A percentile compares a stretch with the other conserved stretches of the same genome.
These are phyloP conservation scores for Cutaneotrichosporon spelunceum DNA, from an alignment of 1,284 basidiomycete genomes.

Conservation along the genomic window DNA sequence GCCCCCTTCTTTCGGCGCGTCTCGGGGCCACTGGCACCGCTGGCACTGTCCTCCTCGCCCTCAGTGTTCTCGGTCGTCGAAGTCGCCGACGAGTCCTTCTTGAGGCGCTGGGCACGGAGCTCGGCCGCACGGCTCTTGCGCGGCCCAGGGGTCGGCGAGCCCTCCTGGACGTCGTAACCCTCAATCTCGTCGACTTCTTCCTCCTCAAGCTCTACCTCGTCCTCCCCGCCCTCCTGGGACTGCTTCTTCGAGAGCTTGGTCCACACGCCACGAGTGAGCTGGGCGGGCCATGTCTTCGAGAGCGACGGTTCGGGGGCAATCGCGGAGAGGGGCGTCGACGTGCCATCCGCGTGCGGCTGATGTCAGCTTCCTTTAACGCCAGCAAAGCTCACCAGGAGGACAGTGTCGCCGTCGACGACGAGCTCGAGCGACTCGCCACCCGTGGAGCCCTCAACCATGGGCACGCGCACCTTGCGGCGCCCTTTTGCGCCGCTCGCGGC, in stretches of 20 bases:
- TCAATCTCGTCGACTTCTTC: conserved; percentile 19
- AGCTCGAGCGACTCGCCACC: conserved; percentile 42
- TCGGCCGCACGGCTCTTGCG: conserved; percentile 21
- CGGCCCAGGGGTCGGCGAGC: conserved; percentile 5
- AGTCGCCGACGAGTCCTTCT: conserved; percentile 1
- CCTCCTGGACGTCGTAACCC: conserved; percentile 10
- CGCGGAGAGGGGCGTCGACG: conserved; percentile 37
- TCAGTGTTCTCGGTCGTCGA: conserved; percentile 1
- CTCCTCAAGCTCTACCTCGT: conserved; percentile 20
- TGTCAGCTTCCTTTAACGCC: conserved; percentile 11
- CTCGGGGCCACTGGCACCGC: conserved; percentile 2
- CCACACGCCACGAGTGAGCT: conserved; percentile 5
- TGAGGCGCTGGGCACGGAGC: conserved; percentile 21
- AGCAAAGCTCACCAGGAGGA: conserved; percentile 43
- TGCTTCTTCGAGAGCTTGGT: conserved; percentile 19
- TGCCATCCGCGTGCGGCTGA: conserved; percentile 47
- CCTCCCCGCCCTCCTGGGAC: conserved; percentile 18
- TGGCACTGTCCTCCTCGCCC: conserved; percentile 1
- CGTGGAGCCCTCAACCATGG: conserved; percentile 44
- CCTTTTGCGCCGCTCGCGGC: conserved; percentile 62
- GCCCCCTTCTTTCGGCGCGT: conserved; percentile 38
- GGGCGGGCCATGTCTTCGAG: conserved; percentile 42
- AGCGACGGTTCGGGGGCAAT: conserved; percentile 39
- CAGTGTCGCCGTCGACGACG: conserved; percentile 45
- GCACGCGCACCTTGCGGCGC: conserved; percentile 48